phyloP scores from a whole-genome alignment of 2,329 filamentous ascomycete genomes.

The Penicillium oxalicum region DNA sequence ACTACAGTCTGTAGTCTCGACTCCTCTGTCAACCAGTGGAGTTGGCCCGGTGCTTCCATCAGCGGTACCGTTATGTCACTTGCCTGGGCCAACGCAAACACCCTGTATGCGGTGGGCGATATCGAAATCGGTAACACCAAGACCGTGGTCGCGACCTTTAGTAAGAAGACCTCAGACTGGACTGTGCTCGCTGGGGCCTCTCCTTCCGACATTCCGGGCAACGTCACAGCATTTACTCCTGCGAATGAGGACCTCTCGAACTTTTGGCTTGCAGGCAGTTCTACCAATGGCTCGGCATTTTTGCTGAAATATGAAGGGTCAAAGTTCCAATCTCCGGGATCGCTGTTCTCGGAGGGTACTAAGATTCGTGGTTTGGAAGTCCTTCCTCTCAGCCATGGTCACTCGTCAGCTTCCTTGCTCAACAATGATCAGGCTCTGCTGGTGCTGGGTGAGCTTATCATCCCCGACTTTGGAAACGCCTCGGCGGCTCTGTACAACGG shows the following conservation, averaged over 20 bases:
- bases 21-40: conserved; percentile 67
- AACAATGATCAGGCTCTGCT: conserved; percentile 65
- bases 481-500: conserved; percentile 88
- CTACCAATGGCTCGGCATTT: conserved; percentile 63
- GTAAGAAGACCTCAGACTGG: conserved; percentile 63
- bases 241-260: conserved; percentile 66
- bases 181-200: conserved; percentile 50
- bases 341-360: conserved; percentile 59
- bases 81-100: conserved; percentile 67
- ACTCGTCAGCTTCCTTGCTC: conserved; percentile 60
- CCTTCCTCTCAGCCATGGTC: conserved; percentile 63
- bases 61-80: conserved; percentile 65
- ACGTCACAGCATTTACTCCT: conserved; percentile 67
- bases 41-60: conserved; percentile 66
- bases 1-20: conserved; percentile 76
- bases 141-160: conserved; percentile 66
- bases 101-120: conserved; percentile 71
- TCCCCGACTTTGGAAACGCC: conserved; percentile 70
- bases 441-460: conserved; percentile 73
- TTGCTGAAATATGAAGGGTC: conserved; percentile 75
- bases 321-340: conserved; percentile 61
- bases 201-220: conserved; percentile 60
- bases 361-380: conserved; percentile 75
- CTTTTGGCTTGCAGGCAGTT: conserved; percentile 76
- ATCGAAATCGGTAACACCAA: conserved; percentile 61